Conservation (phyloP, 768 basidiomycete species). For the Jaapia argillacea region DNA sequence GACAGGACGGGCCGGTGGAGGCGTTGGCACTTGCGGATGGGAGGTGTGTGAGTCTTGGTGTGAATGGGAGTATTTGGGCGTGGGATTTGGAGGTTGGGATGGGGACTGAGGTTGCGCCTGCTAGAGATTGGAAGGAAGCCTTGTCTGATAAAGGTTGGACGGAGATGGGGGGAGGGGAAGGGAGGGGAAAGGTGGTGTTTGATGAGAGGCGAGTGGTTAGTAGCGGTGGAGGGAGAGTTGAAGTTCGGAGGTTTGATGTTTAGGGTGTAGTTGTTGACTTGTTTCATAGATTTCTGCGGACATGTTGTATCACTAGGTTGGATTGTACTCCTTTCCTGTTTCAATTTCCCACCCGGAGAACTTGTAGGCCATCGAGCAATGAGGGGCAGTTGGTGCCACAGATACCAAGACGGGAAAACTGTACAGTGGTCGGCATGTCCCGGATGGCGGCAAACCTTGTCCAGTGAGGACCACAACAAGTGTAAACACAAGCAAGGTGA, state of each 20-base stretch:
- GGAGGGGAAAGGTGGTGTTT: constrained; percentile 46
- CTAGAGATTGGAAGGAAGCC: neutral
- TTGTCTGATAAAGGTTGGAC: constrained; percentile 21
- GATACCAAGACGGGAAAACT: constrained; percentile 23
- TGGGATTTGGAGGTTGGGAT: constrained; percentile 70
- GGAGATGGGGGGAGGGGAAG: constrained; percentile 23
- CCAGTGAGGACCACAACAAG: constrained; percentile 30
- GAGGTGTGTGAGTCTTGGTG: constrained; percentile 66
- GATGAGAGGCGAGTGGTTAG: constrained; percentile 69
- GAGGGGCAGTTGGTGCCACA: no score
- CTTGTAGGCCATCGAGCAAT: no score
- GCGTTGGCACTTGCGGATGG: constrained; percentile 72
- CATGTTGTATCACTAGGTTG: no score
- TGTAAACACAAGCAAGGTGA: constrained; percentile 29
- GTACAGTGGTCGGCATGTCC: constrained; percentile 31
- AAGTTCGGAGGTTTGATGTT: constrained; percentile 49
- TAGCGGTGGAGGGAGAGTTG: constrained; percentile 24
- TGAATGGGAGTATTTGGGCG: constrained; percentile 70
- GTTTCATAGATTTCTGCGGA: no score
- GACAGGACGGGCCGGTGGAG: constrained; percentile 56
- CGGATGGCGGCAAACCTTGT: constrained; percentile 36
- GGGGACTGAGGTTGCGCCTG: constrained; percentile 22
- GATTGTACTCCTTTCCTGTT: no score
- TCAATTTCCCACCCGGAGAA: no score
- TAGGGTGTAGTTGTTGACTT: no score